Evolutionary conservation across 129 eudicot species (phyloP), one percentile per base, ranked within the genome.

Genomic region (Scalesia atractyloides): DNA sequence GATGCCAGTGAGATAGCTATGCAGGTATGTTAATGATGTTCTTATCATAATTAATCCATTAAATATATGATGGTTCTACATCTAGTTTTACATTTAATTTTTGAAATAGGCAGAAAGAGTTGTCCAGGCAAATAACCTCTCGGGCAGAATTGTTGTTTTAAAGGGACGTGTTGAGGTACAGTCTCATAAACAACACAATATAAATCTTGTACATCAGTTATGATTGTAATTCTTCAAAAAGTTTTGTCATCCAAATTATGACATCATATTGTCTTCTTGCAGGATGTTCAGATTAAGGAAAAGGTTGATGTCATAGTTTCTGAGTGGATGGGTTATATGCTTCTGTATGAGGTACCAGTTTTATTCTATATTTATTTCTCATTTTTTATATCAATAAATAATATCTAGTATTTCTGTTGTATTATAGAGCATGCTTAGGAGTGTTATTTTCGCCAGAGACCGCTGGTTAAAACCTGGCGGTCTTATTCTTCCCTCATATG

Each of bases 271-370:
- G 18, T 58, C 14, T 66, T 6, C 15, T 48, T 75, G 61, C 85
- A 95, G 99, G 99, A 95, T 86, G 96, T 95, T 73, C 96, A 90
- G 73, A 90, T 95, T 64, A 84, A 90, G 68, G 99, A 88, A 80
- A 83, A 88, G 73, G 99, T 95, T 48, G 99, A 95, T 86, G 99
- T 95, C 49, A 95, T 95, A 67, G 77, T 95, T 73, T 95, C 99
- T 26, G 99, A 95, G 75, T 95, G 99, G 99, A 95, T 95, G 99
- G 99, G 99, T 39, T 95, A 95, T 85, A 95, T 95, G 99, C 97
- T 95, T 77, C 91, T 95, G 20, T 90, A 95, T 62, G 99, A 95
- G 96, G 99, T 88, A 69, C 73, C 18, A 22, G 2, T 70, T 70
- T 6, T 26, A 41, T 18, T 51, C 41, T 71, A 0, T 5, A 51